phyloP scores from a whole-genome alignment of 2,329 filamentous ascomycete genomes.

The Pseudogymnoascus sp. region DNA sequence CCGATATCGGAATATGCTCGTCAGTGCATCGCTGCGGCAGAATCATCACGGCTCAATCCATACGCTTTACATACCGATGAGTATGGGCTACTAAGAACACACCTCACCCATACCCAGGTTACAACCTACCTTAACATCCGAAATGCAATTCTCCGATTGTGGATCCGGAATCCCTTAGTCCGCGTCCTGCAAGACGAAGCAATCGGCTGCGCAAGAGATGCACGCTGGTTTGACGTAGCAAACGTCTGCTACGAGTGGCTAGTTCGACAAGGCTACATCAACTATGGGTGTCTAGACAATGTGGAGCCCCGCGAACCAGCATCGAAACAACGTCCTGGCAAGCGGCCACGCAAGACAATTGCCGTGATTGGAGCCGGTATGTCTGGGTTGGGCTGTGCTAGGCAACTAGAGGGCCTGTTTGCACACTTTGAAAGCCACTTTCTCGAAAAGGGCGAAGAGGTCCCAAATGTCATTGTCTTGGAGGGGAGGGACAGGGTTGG shows the following conservation, averaged over 20 bases:
- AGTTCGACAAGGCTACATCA: slow-evolving; percentile 84
- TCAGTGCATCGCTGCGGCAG: slow-evolving; percentile 82
- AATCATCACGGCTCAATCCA: slow-evolving; percentile 80
- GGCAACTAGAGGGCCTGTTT: slow-evolving; percentile 82
- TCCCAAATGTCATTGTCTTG: slow-evolving; percentile 68
- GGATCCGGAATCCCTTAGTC: slow-evolving; percentile 78
- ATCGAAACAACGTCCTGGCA: slow-evolving; percentile 31
- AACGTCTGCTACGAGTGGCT: slow-evolving; percentile 90
- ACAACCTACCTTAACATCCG: slow-evolving; percentile 94
- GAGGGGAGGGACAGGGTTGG: slow-evolving; percentile 84
- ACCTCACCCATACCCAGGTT: slow-evolving; percentile 81
- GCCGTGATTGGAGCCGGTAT: slow-evolving; percentile 91
- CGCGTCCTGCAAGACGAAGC: slow-evolving; percentile 78
- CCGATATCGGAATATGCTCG: slow-evolving; percentile 72
- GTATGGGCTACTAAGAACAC: slow-evolving; percentile 67
- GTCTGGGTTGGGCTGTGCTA: slow-evolving; percentile 82
- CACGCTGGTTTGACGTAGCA: slow-evolving; percentile 81
- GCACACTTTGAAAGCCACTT: slow-evolving; percentile 67
- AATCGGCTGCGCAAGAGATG: slow-evolving; percentile 79
- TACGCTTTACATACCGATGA: slow-evolving; percentile 82
- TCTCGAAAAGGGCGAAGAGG: slow-evolving; percentile 53
- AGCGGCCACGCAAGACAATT: slow-evolving; percentile 58
- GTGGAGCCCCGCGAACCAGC: slow-evolving; percentile 29
- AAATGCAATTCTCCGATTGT: slow-evolving; percentile 85
- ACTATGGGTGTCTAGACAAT: slow-evolving; percentile 85